Conservation (phyloP, 306 rosid species). For the Erythrophleum fordii region DNA sequence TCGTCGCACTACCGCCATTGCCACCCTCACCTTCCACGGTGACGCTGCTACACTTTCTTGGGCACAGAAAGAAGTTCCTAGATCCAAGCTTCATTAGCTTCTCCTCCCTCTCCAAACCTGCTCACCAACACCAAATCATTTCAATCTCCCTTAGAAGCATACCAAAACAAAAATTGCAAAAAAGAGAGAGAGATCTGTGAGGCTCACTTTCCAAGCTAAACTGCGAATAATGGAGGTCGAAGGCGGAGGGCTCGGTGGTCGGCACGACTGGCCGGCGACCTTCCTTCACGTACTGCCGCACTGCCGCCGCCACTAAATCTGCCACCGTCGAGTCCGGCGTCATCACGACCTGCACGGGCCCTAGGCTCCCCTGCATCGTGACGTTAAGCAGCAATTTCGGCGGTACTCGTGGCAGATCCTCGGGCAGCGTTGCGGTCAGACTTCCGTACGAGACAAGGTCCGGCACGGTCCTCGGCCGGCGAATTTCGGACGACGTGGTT, state of each 20-base stretch:
- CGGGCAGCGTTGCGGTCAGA: constrained; percentile 25
- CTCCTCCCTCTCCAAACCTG: constrained; percentile 74
- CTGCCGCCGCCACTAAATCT: constrained; percentile 58
- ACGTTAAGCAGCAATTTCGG: constrained; percentile 83
- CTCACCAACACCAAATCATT: constrained; percentile 14
- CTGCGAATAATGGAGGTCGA: constrained; percentile 91
- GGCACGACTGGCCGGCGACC: constrained; percentile 76
- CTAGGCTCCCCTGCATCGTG: constrained; percentile 73
- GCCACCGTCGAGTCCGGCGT: constrained; percentile 61
- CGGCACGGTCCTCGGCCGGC: constrained; percentile 78
- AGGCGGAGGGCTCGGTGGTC: constrained; percentile 44
- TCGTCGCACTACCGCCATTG: constrained; percentile 32
- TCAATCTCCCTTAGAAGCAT: not conserved
- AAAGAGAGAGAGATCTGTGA: not conserved
- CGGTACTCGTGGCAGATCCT: constrained; percentile 51
- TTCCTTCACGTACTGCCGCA: constrained; percentile 67
- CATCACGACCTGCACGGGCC: constrained; percentile 74
- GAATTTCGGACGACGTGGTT: constrained; percentile 39
- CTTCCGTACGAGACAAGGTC: constrained; percentile 48
- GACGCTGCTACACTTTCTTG: constrained; percentile 6
- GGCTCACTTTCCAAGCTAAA: constrained; percentile 90
- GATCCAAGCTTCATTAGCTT: constrained; percentile 70
- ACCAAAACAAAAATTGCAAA: not conserved
- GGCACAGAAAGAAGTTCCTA: constrained; percentile 78
- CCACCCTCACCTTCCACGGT: not conserved